These are phyloP conservation scores for Saccharomyces hybrid DNA, from an alignment of 1,139 yeast species.

Conservation along the genomic window DNA sequence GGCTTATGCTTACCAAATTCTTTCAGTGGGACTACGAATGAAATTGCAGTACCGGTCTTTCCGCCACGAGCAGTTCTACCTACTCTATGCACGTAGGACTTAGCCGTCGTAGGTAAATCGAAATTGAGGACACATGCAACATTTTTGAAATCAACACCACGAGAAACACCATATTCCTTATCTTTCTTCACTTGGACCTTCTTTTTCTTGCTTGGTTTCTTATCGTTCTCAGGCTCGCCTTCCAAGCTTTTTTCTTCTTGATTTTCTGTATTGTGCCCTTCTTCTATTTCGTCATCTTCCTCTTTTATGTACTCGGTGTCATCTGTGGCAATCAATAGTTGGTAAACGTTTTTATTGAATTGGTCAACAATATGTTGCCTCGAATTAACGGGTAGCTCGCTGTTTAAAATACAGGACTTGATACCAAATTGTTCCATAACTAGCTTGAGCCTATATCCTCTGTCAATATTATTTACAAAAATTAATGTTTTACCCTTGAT, in stretches of 20 bases:
- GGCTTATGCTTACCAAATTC: constrained; percentile 87
- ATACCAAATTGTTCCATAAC: constrained; percentile 94
- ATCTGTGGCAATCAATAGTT: constrained; percentile 89
- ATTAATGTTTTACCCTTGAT: constrained; percentile 87
- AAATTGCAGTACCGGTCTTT: constrained; percentile 87
- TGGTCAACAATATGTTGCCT: constrained; percentile 93
- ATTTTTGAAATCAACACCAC: constrained; percentile 95
- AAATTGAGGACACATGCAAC: constrained; percentile 96
- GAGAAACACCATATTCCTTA: constrained; percentile 84
- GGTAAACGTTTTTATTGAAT: constrained; percentile 83
- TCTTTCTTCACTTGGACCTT: constrained; percentile 43
- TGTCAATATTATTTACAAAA: constrained; percentile 89
- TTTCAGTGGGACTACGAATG: constrained; percentile 78
- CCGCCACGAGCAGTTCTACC: constrained; percentile 99
- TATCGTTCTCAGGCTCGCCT: constrained; percentile 15
- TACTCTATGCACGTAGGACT: constrained; percentile 85
- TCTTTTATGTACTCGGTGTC: constrained; percentile 59
- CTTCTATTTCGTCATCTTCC: constrained; percentile 43
- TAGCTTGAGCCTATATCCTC: constrained; percentile 87
- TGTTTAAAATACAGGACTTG: constrained; percentile 77
- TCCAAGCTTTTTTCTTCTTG: constrained; percentile 15
- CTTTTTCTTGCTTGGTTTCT: constrained; percentile 18
- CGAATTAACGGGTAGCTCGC: constrained; percentile 89
- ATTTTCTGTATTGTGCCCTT: constrained; percentile 29
- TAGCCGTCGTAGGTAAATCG: constrained; percentile 86